A percentile compares a stretch with the other conserved stretches of the same genome.
Conservation (phyloP, 208 protist species). For the Leishmania tropica region DNA sequence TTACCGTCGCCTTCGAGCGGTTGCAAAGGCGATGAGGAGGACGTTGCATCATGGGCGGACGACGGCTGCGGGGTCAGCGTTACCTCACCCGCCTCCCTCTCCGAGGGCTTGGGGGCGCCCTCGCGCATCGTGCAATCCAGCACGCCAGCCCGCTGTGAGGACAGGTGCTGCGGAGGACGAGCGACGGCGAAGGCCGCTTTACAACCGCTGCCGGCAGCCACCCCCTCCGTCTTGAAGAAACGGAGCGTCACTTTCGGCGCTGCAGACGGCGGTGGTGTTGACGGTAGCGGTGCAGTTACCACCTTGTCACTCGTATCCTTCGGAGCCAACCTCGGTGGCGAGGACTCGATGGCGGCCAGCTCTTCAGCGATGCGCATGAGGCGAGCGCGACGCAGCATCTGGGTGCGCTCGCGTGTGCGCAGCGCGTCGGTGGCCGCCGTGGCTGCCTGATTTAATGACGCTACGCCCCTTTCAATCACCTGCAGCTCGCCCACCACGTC, state of each 20-base stretch:
- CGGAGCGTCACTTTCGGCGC: constrained; percentile 19
- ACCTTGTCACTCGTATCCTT: not conserved
- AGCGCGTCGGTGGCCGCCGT: constrained; percentile 38
- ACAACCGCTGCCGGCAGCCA: constrained; percentile 22
- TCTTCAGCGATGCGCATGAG: constrained; percentile 33
- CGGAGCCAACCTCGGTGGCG: not conserved
- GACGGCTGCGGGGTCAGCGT: constrained; percentile 9
- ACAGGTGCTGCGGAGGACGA: not conserved
- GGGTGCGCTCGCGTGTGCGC: constrained; percentile 48
- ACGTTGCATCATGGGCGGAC: not conserved
- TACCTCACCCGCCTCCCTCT: constrained; percentile 2
- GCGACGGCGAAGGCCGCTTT: not conserved
- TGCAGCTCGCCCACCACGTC: constrained; percentile 39
- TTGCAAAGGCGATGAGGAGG: not conserved
- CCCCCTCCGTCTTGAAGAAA: constrained; percentile 13
- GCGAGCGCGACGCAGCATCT: constrained; percentile 47
- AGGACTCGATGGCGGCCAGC: constrained; percentile 22
- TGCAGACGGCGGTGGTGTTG: not conserved
- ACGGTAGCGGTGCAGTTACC: not conserved
- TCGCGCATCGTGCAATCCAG: not conserved
- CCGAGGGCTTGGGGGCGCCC: not conserved
- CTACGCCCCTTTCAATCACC: constrained; percentile 29
- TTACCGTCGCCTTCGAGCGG: not conserved
- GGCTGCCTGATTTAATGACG: constrained; percentile 19
- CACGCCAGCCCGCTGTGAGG: not conserved